A percentile compares a stretch with the other conserved stretches of the same genome.
These are phyloP conservation scores for Colletotrichum nymphaeae DNA, from an alignment of 2,329 filamentous ascomycete genomes.

Conservation along the genomic window DNA sequence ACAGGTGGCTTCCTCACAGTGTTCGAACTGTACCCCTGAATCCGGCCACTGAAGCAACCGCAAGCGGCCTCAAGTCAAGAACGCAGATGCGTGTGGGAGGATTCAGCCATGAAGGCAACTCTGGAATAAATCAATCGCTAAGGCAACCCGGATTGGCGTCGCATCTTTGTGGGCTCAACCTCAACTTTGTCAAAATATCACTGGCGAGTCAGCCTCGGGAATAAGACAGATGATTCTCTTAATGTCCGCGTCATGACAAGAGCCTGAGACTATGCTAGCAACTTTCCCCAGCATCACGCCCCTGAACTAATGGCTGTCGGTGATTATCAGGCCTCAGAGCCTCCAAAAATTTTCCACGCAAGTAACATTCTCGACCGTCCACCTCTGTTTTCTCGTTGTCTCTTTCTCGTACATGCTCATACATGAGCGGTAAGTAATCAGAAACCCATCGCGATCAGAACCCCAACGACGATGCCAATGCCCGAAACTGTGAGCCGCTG, in stretches of 20 bases:
- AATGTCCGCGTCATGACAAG: not conserved
- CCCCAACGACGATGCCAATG: not conserved
- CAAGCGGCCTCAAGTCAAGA: not conserved
- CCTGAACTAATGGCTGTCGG: not conserved
- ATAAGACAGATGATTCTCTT: slow-evolving; percentile 4
- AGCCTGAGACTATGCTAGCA: slow-evolving; percentile 9
- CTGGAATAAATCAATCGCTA: not conserved
- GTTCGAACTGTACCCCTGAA: not conserved
- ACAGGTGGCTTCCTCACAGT: not conserved
- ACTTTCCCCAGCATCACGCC: not conserved
- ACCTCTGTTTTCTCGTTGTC: not conserved
- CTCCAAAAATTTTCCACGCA: slow-evolving; percentile 30
- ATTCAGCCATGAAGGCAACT: not conserved
- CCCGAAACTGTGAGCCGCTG: not conserved
- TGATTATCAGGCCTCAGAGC: not conserved
- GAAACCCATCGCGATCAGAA: not conserved
- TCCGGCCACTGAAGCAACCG: not conserved
- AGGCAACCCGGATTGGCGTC: not conserved
- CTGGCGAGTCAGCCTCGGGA: not conserved
- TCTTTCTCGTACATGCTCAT: not conserved
- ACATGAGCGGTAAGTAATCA: not conserved
- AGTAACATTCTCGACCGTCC: not conserved
- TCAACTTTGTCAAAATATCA: too few species aligned
- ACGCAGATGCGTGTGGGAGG: not conserved
- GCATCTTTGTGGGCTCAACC: too few species aligned